A percentile compares a stretch with the other conserved stretches of the same genome.
phyloP scores from a whole-genome alignment of 345 rosid genomes.

The Citrus inodora region DNA sequence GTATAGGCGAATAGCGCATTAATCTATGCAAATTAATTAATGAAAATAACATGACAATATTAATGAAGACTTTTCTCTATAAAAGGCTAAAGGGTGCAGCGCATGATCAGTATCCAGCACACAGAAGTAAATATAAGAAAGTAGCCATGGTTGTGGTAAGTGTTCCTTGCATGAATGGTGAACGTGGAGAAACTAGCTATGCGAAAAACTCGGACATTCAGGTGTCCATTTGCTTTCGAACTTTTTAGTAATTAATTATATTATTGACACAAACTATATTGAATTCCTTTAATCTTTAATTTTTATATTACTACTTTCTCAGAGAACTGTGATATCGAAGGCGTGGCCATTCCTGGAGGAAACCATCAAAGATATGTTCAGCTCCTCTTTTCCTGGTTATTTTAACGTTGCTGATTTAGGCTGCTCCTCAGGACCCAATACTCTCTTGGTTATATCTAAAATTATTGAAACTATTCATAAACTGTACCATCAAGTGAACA shows the following conservation, averaged over 20 bases:
- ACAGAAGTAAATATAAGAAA: neutral
- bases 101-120: too few relatives aligned
- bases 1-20: too few relatives aligned
- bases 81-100: too few relatives aligned
- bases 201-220: conserved; percentile 6
- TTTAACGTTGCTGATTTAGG: conserved; percentile 42
- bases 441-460: conserved; percentile 18
- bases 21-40: too few relatives aligned
- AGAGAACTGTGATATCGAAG: conserved; percentile 5
- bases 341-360: conserved; percentile 3
- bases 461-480: conserved; percentile 12
- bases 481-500: neutral
- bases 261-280: too few relatives aligned
- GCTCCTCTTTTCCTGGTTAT: conserved; percentile 10
- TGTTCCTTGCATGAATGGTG: conserved; percentile 13
- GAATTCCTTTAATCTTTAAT: too few relatives aligned
- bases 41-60: too few relatives aligned
- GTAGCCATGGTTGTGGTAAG: neutral
- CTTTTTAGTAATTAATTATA: too few relatives aligned
- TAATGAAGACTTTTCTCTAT: too few relatives aligned
- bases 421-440: conserved; percentile 48
- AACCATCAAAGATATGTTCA: neutral
- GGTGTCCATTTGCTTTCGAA: neutral
- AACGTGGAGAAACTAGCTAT: conserved; percentile 12
- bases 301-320: neutral